phyloP scores from a whole-genome alignment of 495 filamentous ascomycete species.

The Xylaria flabelliformis region DNA sequence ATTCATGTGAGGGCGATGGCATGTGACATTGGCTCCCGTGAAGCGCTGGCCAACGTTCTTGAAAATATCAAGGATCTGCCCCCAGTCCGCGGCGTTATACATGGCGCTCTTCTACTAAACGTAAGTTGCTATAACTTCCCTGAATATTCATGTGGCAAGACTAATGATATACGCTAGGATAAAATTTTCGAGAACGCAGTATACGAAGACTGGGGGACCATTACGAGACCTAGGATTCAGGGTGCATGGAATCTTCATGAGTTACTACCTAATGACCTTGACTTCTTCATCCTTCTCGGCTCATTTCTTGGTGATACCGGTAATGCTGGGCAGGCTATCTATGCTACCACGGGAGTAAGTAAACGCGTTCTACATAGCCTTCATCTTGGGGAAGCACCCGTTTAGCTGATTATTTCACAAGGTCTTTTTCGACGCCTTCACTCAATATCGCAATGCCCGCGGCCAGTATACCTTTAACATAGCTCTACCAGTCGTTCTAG shows the following conservation, averaged over 20 bases:
- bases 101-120: slow-evolving; percentile 12
- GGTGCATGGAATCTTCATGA: slow-evolving; percentile 56
- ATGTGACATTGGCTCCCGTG: slow-evolving; percentile 43
- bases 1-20: slow-evolving; percentile 26
- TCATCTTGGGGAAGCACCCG: background rate
- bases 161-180: slow-evolving; percentile 11
- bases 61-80: slow-evolving; percentile 40
- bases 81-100: slow-evolving; percentile 51
- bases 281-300: slow-evolving; percentile 27
- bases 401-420: background rate
- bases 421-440: slow-evolving; percentile 20
- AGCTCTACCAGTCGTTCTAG: slow-evolving; percentile 26
- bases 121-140: background rate
- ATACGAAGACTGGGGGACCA: slow-evolving; percentile 5
- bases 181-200: slow-evolving; percentile 17
- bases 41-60: slow-evolving; percentile 23
- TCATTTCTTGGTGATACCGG: slow-evolving; percentile 4
- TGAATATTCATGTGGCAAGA: background rate
- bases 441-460: slow-evolving; percentile 22
- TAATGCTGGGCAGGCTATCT: slow-evolving; percentile 8
- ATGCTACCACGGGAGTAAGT: slow-evolving; percentile 8
- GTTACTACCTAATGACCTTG: slow-evolving; percentile 33
- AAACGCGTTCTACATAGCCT: background rate
- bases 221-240: slow-evolving; percentile 46
- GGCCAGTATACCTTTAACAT: slow-evolving; percentile 23